Conservation (phyloP, 2,329 filamentous ascomycete genomes). For the Fusarium tupiense region DNA sequence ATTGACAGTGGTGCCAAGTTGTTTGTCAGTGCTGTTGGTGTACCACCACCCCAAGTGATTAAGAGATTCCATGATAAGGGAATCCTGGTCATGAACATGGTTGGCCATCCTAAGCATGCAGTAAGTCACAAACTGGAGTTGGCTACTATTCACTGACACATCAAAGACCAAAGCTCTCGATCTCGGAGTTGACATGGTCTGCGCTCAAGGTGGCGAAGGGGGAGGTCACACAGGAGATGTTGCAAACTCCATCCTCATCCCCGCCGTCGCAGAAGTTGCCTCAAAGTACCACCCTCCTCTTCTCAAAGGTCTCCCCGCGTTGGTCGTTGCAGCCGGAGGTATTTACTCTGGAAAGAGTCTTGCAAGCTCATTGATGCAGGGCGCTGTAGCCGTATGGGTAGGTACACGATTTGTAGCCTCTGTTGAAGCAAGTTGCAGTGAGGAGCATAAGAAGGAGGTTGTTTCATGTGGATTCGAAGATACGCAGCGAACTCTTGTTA, state of each 20-base stretch:
- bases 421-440: constrained; percentile 81
- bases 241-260: constrained; percentile 85
- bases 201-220: constrained; percentile 91
- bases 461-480: constrained; percentile 82
- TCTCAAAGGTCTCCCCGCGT: constrained; percentile 74
- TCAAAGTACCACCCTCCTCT: constrained; percentile 73
- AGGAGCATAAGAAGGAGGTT: constrained; percentile 85
- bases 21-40: constrained; percentile 89
- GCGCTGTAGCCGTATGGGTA: constrained; percentile 91
- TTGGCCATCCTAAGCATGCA: constrained; percentile 90
- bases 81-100: constrained; percentile 96
- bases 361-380: constrained; percentile 85
- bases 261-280: constrained; percentile 87
- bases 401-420: constrained; percentile 91
- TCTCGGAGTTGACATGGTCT: constrained; percentile 88
- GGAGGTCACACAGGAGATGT: constrained; percentile 93
- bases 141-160: constrained; percentile 7
- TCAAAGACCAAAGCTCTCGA: constrained; percentile 75
- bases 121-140: constrained; percentile 47
- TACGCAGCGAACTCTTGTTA: constrained; percentile 83
- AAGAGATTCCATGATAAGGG: constrained; percentile 80
- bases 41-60: constrained; percentile 79
- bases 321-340: constrained; percentile 91
- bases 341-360: constrained; percentile 84
- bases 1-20: constrained; percentile 84